Percentiles rank a stretch among this genome's conserved stretches.
Conservation (phyloP, 23 red algal species). For the Cyanidiococcus yangmingshanensis region DNA sequence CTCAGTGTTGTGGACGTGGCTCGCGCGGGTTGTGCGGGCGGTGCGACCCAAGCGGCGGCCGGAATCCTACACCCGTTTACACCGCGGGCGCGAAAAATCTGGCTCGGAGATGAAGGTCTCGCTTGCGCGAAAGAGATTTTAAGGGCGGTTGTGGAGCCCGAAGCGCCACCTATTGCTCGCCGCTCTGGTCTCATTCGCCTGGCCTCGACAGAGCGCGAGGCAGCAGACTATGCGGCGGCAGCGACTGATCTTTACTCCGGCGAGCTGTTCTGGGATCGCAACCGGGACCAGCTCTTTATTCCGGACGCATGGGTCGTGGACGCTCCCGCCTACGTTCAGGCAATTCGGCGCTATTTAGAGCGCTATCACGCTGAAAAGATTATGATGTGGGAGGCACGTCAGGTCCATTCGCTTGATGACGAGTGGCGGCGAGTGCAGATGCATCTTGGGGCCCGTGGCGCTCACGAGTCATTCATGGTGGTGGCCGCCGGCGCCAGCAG, state of each 20-base stretch:
- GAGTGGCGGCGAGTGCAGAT: background rate
- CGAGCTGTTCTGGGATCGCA: constrained; percentile 1
- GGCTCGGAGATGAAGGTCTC: constrained; percentile 11
- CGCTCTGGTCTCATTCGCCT: background rate
- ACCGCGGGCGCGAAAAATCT: background rate
- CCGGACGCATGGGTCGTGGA: constrained; percentile 7
- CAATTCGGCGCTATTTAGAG: background rate
- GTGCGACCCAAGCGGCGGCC: background rate
- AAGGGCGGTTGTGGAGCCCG: background rate
- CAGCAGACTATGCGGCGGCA: constrained; percentile 10
- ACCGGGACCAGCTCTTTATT: background rate
- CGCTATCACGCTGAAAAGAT: background rate
- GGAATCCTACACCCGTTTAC: constrained; percentile 8
- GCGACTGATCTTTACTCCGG: background rate
- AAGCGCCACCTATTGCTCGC: background rate
- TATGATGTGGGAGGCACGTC: background rate
- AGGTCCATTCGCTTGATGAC: background rate
- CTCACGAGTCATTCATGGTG: background rate
- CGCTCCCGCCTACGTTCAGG: background rate
- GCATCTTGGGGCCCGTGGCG: background rate
- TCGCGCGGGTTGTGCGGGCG: background rate
- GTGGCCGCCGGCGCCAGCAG: constrained; percentile 13
- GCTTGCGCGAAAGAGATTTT: background rate
- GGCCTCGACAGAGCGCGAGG: background rate
- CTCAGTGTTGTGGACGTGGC: constrained; percentile 5